A percentile compares a stretch with the other conserved stretches of the same genome.
Evolutionary conservation across 164 flowering plant species (phyloP).

Genomic region (Vitis vinifera): DNA sequence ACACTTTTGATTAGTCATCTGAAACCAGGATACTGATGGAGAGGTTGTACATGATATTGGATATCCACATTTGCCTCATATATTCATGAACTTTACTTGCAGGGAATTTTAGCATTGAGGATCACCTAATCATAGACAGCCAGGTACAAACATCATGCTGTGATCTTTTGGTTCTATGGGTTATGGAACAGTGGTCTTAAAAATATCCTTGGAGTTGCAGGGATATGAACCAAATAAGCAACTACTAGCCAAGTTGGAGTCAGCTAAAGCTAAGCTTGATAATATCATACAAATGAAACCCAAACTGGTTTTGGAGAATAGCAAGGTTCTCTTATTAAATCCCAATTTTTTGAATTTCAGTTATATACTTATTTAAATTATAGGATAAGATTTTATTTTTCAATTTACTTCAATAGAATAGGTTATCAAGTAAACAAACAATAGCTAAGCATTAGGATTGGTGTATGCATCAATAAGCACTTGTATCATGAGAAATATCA

Average conservation of each 20-base stretch:
- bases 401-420: too few relatives aligned
- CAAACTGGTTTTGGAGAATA: slow-evolving; percentile 35
- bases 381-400: too few relatives aligned
- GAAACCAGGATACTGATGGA: too few relatives aligned
- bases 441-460: too few relatives aligned
- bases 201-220: slow-evolving; percentile 16
- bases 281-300: slow-evolving; percentile 24
- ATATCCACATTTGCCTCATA: not conserved
- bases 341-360: not conserved
- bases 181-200: not conserved
- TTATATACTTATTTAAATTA: not conserved
- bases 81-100: slow-evolving; percentile 8
- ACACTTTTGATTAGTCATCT: too few relatives aligned
- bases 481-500: too few relatives aligned
- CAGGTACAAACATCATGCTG: slow-evolving; percentile 15
- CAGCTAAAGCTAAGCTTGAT: slow-evolving; percentile 40
- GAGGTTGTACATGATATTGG: too few relatives aligned
- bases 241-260: slow-evolving; percentile 21
- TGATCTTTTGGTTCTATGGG: not conserved
- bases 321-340: slow-evolving; percentile 29
- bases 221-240: slow-evolving; percentile 16
- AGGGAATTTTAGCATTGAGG: slow-evolving; percentile 13
- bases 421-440: too few relatives aligned
- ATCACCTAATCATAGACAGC: not conserved
- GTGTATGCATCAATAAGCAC: too few relatives aligned